A percentile compares a stretch with the other conserved stretches of the same genome.
Conservation (phyloP, 2,329 filamentous ascomycete genomes). For the Ascochyta clinopodiicola region DNA sequence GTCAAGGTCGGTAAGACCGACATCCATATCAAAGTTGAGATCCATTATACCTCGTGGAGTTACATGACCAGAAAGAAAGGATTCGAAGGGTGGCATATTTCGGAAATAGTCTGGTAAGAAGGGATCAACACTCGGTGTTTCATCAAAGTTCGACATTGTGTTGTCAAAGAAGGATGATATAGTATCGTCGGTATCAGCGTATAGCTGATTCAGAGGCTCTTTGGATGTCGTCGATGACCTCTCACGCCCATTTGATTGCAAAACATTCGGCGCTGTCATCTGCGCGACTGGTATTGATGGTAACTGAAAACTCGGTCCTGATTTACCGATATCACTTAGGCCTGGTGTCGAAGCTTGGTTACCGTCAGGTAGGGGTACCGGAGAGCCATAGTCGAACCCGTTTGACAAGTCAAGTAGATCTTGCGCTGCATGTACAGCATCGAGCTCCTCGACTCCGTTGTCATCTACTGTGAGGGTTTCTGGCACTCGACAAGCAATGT, state of each 20-base stretch:
- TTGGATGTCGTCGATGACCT: constrained; percentile 1
- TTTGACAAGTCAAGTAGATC: constrained; percentile 40
- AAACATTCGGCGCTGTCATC: neutral
- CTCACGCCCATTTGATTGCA: neutral
- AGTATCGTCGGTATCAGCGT: constrained; percentile 10
- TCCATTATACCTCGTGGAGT: constrained; percentile 55
- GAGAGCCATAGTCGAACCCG: constrained; percentile 27
- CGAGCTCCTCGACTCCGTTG: constrained; percentile 26
- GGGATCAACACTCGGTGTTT: constrained; percentile 23
- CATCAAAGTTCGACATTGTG: constrained; percentile 21
- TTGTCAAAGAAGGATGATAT: constrained; percentile 25
- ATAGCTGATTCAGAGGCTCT: constrained; percentile 12
- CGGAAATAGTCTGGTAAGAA: constrained; percentile 39
- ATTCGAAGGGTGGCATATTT: constrained; percentile 39
- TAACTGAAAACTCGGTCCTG: constrained; percentile 6
- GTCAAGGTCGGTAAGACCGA: constrained; percentile 55
- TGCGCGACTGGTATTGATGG: constrained; percentile 6
- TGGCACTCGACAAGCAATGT: constrained; percentile 52
- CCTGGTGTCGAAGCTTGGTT: constrained; percentile 5
- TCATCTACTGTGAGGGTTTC: constrained; percentile 21
- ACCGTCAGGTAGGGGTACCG: constrained; percentile 12
- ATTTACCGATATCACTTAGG: constrained; percentile 3
- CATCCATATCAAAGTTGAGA: constrained; percentile 53
- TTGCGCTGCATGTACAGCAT: constrained; percentile 40
- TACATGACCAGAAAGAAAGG: constrained; percentile 46